Conservation (phyloP, 768 basidiomycete species). For the Mrakia frigida region DNA sequence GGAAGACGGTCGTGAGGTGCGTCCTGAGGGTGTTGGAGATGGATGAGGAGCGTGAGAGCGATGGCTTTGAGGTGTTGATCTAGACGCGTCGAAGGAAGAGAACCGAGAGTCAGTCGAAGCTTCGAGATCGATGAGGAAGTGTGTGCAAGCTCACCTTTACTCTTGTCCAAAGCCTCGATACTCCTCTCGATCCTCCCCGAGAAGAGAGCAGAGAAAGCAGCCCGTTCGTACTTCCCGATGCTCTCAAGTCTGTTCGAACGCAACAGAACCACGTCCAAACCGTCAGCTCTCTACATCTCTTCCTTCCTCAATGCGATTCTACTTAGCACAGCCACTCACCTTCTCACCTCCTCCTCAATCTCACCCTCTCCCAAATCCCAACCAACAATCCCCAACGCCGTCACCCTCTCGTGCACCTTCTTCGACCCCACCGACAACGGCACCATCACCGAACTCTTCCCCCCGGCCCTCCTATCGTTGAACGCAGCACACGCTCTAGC, state of each 20-base stretch:
- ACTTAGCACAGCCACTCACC: too few species aligned
- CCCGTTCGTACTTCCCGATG: constrained; percentile 16
- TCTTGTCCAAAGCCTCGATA: constrained; percentile 15
- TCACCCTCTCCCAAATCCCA: constrained; percentile 19
- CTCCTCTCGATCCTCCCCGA: constrained; percentile 18
- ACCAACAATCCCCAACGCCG: neutral
- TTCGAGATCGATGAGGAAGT: neutral
- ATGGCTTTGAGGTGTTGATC: constrained; percentile 20
- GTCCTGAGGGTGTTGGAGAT: constrained; percentile 6
- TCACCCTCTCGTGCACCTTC: constrained; percentile 8
- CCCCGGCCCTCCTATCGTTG: constrained; percentile 1
- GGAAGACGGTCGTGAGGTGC: neutral
- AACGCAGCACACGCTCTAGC: neutral
- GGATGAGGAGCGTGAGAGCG: constrained; percentile 21
- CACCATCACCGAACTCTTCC: neutral
- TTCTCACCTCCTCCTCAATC: neutral
- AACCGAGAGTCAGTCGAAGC: neutral
- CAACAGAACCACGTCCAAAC: too few species aligned
- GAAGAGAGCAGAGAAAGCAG: constrained; percentile 27
- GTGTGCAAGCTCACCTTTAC: neutral
- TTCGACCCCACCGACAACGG: constrained; percentile 16
- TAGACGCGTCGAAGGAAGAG: neutral
- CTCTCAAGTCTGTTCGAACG: constrained; percentile 23
- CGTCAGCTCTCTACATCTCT: too few species aligned
- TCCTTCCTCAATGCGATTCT: too few species aligned